A percentile compares a stretch with the other conserved stretches of the same genome.
phyloP scores from a whole-genome alignment of 306 rosid species.

The Mimosa bimucronata region DNA sequence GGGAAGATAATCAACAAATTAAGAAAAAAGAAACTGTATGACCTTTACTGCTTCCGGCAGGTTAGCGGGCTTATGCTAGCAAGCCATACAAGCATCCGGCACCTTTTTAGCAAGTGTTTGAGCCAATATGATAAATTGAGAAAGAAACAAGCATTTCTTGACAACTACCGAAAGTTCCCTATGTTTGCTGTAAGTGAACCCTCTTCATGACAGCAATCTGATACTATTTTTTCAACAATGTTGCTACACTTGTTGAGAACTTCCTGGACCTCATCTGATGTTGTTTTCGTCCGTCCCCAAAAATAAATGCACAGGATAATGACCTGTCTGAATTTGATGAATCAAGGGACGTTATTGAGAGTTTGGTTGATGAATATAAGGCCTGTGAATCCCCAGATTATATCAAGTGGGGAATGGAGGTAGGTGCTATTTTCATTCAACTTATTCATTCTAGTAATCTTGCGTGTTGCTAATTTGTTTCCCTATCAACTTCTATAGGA shows the following conservation, averaged over 20 bases:
- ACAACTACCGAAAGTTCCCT: slow-evolving; percentile 93
- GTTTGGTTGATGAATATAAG: slow-evolving; percentile 94
- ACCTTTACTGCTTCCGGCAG: slow-evolving; percentile 48
- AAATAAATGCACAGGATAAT: slow-evolving; percentile 76
- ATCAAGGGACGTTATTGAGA: slow-evolving; percentile 91
- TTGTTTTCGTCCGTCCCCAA: too few relatives aligned
- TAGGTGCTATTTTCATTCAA: slow-evolving; percentile 40
- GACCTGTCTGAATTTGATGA: slow-evolving; percentile 98
- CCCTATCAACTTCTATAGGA: slow-evolving; percentile 53
- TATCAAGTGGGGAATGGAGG: slow-evolving; percentile 99
- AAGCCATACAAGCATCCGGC: slow-evolving; percentile 96
- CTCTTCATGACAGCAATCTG: slow-evolving; percentile 22
- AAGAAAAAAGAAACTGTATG: slow-evolving; percentile 12
- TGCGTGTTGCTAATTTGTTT: slow-evolving; percentile 29
- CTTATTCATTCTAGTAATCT: slow-evolving; percentile 25
- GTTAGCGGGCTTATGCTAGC: slow-evolving; percentile 99
- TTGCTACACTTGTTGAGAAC: slow-evolving; percentile 34
- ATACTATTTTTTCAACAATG: slow-evolving; percentile 7
- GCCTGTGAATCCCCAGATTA: slow-evolving; percentile 99
- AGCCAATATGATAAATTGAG: slow-evolving; percentile 91
- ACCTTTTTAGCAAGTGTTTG: slow-evolving; percentile 94
- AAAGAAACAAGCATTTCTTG: slow-evolving; percentile 98
- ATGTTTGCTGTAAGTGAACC: slow-evolving; percentile 88
- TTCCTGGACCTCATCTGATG: slow-evolving; percentile 30
- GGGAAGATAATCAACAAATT: background rate